Percentiles rank a stretch among this genome's conserved stretches.
These are phyloP conservation scores for Phallus indusiatus DNA, from an alignment of 768 basidiomycete genomes.

Conservation along the genomic window DNA sequence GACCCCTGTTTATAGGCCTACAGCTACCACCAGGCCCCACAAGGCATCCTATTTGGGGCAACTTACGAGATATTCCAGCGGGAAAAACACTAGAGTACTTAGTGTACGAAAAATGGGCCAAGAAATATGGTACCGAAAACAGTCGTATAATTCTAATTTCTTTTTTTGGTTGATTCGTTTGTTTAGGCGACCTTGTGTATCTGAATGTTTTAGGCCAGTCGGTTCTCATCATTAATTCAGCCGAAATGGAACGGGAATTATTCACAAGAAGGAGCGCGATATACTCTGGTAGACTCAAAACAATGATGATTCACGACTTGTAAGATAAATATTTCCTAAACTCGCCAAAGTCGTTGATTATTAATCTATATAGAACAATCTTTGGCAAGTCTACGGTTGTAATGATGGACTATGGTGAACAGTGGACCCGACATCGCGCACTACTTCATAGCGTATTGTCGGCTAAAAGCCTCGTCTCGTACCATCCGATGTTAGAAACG, in stretches of 20 bases:
- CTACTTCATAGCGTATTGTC: constrained; percentile 31
- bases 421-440: constrained; percentile 28
- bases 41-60: no score
- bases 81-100: no score
- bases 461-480: constrained; percentile 20
- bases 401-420: constrained; percentile 28
- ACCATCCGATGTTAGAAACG: constrained; percentile 17
- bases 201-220: constrained; percentile 36
- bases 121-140: no score
- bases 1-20: no score
- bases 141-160: no score
- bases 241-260: constrained; percentile 31
- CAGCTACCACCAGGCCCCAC: no score
- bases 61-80: no score
- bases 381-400: constrained; percentile 26
- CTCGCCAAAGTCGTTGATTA: neutral
- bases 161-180: neutral
- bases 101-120: no score
- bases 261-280: constrained; percentile 35
- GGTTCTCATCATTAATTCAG: constrained; percentile 37
- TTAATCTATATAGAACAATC: neutral
- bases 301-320: constrained; percentile 35
- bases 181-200: constrained; percentile 37
- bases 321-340: constrained; percentile 15
- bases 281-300: constrained; percentile 36